Evolutionary conservation across 202 grass and related monocot genomes (phyloP).

Genomic region (Digitaria exilis): DNA sequence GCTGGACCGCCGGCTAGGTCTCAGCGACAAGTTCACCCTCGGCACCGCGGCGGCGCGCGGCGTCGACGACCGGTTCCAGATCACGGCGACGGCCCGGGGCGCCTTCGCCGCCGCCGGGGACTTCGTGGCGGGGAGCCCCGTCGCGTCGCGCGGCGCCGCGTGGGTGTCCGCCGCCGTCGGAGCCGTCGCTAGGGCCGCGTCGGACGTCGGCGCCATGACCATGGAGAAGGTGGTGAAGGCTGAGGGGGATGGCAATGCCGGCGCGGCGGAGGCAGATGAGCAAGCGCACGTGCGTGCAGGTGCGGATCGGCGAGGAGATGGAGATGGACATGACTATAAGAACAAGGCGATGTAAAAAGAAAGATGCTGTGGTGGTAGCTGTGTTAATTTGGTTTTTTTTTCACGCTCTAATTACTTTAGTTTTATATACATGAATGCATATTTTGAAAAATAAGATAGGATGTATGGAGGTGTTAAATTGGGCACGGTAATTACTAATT

Average conservation of each 20-base stretch:
- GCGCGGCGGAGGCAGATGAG: not conserved
- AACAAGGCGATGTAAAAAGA: not conserved
- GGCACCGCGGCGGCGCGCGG: constrained; percentile 48
- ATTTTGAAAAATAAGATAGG: not conserved
- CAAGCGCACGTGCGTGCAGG: not conserved
- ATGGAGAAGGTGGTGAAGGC: constrained; percentile 51
- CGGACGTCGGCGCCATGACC: constrained; percentile 50
- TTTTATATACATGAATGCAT: not conserved
- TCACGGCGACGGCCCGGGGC: constrained; percentile 31
- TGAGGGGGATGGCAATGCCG: constrained; percentile 29
- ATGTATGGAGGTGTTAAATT: not conserved
- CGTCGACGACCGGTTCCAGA: constrained; percentile 44
- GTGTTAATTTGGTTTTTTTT: too few species aligned
- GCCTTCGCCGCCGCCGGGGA: constrained; percentile 43
- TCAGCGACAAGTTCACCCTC: constrained; percentile 49
- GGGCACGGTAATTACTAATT: not conserved
- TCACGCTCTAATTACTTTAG: not conserved
- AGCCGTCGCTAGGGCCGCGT: constrained; percentile 44
- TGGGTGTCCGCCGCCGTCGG: constrained; percentile 50
- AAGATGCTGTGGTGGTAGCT: too few species aligned
- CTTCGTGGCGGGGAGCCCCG: constrained; percentile 39
- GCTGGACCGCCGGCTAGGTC: constrained; percentile 50
- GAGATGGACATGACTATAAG: not conserved
- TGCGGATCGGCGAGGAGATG: not conserved
- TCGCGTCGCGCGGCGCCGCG: constrained; percentile 46